Evolutionary conservation across 495 filamentous ascomycete genomes (phyloP).

Genomic region (Penicillium parvum): DNA sequence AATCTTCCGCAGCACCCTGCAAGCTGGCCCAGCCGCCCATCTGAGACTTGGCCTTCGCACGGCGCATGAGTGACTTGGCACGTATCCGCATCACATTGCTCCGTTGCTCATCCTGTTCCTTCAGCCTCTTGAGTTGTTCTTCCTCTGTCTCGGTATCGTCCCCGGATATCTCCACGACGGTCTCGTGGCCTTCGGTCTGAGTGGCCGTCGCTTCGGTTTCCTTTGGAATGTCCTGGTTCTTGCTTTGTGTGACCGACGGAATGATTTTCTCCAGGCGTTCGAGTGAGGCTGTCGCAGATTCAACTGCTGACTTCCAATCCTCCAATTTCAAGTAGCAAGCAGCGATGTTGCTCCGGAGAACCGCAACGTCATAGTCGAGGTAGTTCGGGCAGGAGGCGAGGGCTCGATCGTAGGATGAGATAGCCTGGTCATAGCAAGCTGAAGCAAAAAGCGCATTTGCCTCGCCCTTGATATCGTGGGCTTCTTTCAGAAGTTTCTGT

Average conservation of each 20-base stretch:
- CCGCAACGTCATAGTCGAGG: constrained; percentile 72
- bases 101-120: constrained; percentile 45
- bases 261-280: constrained; percentile 64
- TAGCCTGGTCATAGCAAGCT: constrained; percentile 74
- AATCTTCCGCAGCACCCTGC: constrained; percentile 77
- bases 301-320: constrained; percentile 81
- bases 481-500: constrained; percentile 65
- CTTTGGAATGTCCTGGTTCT: constrained; percentile 17
- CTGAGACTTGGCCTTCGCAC: constrained; percentile 69
- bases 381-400: constrained; percentile 79
- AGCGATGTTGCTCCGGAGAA: constrained; percentile 6
- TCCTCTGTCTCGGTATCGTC: constrained; percentile 58
- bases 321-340: constrained; percentile 86
- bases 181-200: constrained; percentile 18
- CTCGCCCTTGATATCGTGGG: constrained; percentile 66
- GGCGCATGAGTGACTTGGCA: constrained; percentile 79
- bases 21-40: constrained; percentile 73
- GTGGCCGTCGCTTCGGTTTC: constrained; percentile 14
- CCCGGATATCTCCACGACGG: constrained; percentile 48
- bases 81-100: constrained; percentile 73
- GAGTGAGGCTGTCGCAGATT: constrained; percentile 66
- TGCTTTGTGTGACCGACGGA: constrained; percentile 26
- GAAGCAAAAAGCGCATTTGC: constrained; percentile 75
- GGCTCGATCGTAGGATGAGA: constrained; percentile 83
- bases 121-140: constrained; percentile 50